A percentile compares a stretch with the other conserved stretches of the same genome.
Conservation (phyloP, 805 yeast species). For the Citeromyces nyonsensis region DNA sequence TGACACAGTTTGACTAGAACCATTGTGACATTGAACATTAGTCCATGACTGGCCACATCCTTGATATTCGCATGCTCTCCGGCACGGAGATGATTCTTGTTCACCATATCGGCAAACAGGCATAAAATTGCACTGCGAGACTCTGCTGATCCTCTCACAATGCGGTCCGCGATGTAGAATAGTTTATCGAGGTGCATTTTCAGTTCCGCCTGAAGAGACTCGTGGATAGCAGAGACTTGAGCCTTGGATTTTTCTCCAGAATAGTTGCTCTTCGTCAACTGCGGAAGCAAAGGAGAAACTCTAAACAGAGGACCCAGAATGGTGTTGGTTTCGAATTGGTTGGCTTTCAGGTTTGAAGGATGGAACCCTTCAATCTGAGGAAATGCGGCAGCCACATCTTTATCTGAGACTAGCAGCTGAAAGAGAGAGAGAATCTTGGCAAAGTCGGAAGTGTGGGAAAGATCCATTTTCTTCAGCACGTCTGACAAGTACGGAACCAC, state of each 20-base stretch:
- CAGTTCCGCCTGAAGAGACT: slow-evolving; percentile 51
- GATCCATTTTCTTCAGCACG: slow-evolving; percentile 20
- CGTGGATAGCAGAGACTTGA: slow-evolving; percentile 33
- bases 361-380: slow-evolving; percentile 40
- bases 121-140: slow-evolving; percentile 50
- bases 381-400: slow-evolving; percentile 44
- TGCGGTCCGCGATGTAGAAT: slow-evolving; percentile 53
- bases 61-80: slow-evolving; percentile 68
- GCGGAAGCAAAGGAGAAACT: slow-evolving; percentile 54
- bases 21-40: slow-evolving; percentile 64
- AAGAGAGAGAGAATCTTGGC: slow-evolving; percentile 35
- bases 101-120: slow-evolving; percentile 63
- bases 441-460: slow-evolving; percentile 32
- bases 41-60: slow-evolving; percentile 60
- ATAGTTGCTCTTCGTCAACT: slow-evolving; percentile 31
- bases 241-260: slow-evolving; percentile 16
- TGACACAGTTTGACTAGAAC: slow-evolving; percentile 58
- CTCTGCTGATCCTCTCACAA: slow-evolving; percentile 56
- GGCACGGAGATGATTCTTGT: slow-evolving; percentile 72
- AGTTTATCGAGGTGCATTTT: slow-evolving; percentile 42
- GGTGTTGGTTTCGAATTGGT: slow-evolving; percentile 42
- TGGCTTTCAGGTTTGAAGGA: slow-evolving; percentile 28
- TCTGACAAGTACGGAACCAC: slow-evolving; percentile 28
- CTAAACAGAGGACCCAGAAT: slow-evolving; percentile 66
- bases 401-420: slow-evolving; percentile 42